These are phyloP conservation scores for Carex myosuroides DNA, from an alignment of 176 grass and related monocot species.

Conservation along the genomic window DNA sequence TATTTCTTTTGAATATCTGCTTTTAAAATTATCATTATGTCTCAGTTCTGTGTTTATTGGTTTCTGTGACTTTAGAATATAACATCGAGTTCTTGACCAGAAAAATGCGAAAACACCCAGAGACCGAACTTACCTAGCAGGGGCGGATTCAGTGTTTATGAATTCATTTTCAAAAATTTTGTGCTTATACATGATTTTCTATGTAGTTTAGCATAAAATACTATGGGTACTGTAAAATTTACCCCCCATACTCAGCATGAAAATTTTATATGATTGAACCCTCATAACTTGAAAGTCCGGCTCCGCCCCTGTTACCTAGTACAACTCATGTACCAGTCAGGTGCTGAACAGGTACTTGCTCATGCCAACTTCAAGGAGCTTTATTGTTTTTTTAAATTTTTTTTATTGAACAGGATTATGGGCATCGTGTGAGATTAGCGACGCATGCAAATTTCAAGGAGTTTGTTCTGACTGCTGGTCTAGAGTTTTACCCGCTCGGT, in stretches of 20 bases:
- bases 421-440: slow-evolving; percentile 78
- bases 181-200: too few relatives aligned
- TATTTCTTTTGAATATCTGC: not conserved
- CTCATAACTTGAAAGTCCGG: too few relatives aligned
- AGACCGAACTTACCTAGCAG: not conserved
- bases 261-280: too few relatives aligned
- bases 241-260: too few relatives aligned
- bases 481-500: slow-evolving; percentile 81
- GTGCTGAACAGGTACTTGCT: not conserved
- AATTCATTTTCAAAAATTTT: too few relatives aligned
- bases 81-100: not conserved
- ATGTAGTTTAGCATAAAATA: too few relatives aligned
- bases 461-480: slow-evolving; percentile 61
- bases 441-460: slow-evolving; percentile 86
- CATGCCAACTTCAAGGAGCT: not conserved
- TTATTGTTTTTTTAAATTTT: not conserved
- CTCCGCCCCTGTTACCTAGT: not conserved
- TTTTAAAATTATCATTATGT: not conserved
- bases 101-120: not conserved
- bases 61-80: not conserved
- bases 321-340: not conserved
- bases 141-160: too few relatives aligned
- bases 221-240: too few relatives aligned
- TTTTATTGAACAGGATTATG: slow-evolving; percentile 46
- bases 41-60: not conserved